Conservation (phyloP, 2,329 filamentous ascomycete species). For the Fusarium dlaminii region DNA sequence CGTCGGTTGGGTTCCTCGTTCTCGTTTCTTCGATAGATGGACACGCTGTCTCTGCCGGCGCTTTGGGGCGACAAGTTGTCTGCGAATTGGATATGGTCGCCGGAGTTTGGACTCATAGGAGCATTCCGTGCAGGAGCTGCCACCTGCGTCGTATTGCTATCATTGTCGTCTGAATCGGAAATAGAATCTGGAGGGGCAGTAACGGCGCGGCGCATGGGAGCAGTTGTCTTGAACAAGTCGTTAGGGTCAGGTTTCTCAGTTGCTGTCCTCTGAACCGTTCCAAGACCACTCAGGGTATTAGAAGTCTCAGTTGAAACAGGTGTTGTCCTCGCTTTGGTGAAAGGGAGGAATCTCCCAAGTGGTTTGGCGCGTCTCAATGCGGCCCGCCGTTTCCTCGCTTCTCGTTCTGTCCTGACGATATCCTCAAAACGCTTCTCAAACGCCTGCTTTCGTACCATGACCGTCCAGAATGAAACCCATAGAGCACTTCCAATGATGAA, state of each 20-base stretch:
- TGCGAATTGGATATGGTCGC: constrained; percentile 37
- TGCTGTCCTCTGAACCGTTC: constrained; percentile 25
- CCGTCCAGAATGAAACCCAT: constrained; percentile 72
- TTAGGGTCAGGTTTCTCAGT: constrained; percentile 18
- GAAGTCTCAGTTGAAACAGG: constrained; percentile 4
- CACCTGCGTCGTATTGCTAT: constrained; percentile 38
- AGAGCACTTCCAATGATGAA: constrained; percentile 74
- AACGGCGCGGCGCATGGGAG: constrained; percentile 25
- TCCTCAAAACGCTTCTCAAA: constrained; percentile 70
- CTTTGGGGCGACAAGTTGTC: constrained; percentile 5
- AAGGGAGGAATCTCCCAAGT: constrained; percentile 32
- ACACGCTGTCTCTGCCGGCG: constrained; percentile 14
- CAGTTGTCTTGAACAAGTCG: constrained; percentile 4
- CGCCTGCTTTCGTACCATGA: constrained; percentile 66
- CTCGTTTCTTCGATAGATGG: constrained; percentile 36
- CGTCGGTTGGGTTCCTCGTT: constrained; percentile 8
- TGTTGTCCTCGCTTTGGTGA: constrained; percentile 34
- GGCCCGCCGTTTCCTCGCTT: constrained; percentile 38
- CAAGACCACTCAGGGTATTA: constrained; percentile 24
- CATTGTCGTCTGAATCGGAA: constrained; percentile 31
- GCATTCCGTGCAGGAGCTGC: constrained; percentile 16
- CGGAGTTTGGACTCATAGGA: constrained; percentile 13
- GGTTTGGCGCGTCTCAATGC: constrained; percentile 26
- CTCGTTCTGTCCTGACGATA: constrained; percentile 56
- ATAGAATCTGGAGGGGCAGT: constrained; percentile 30